Conservation (phyloP, 1,284 basidiomycete species). For the Anthracocystis panici-leucophaei region DNA sequence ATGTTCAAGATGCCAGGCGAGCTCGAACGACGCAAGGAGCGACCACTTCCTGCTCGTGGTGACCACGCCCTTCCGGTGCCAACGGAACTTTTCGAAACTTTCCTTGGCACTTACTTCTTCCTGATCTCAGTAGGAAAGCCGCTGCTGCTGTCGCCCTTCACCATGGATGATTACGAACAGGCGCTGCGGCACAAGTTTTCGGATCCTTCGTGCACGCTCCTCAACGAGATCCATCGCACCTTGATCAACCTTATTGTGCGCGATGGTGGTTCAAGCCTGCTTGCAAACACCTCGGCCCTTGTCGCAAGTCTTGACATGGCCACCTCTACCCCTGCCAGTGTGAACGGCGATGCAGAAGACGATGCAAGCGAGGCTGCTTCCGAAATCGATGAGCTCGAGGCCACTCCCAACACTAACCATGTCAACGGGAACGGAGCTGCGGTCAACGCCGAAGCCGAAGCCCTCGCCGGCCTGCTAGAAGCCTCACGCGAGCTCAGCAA, state of each 20-base stretch:
- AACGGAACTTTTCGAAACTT: constrained; percentile 81
- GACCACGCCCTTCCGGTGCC: constrained; percentile 83
- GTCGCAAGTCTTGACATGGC: constrained; percentile 19
- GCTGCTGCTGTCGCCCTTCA: constrained; percentile 87
- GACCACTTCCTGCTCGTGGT: constrained; percentile 78
- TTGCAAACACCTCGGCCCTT: constrained; percentile 18
- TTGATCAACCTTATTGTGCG: constrained; percentile 86
- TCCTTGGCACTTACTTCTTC: constrained; percentile 92
- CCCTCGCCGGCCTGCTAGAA: constrained; percentile 43
- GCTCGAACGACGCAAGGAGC: constrained; percentile 55
- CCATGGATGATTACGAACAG: constrained; percentile 91
- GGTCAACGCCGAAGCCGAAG: constrained; percentile 37
- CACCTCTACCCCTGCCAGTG: constrained; percentile 48
- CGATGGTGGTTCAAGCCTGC: constrained; percentile 74
- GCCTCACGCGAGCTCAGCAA: constrained; percentile 47
- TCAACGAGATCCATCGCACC: constrained; percentile 88
- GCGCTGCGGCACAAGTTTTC: constrained; percentile 81
- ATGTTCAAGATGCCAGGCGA: constrained; percentile 56
- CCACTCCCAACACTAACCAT: constrained; percentile 17
- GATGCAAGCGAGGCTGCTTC: constrained; percentile 41
- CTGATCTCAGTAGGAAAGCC: constrained; percentile 90
- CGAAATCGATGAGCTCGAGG: constrained; percentile 44
- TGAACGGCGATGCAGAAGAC: constrained; percentile 67
- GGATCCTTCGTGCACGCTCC: constrained; percentile 80
- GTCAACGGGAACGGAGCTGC: constrained; percentile 23